These are phyloP conservation scores for Dryadomyces quercivorus DNA, from an alignment of 2,329 filamentous ascomycete species.

Conservation along the genomic window DNA sequence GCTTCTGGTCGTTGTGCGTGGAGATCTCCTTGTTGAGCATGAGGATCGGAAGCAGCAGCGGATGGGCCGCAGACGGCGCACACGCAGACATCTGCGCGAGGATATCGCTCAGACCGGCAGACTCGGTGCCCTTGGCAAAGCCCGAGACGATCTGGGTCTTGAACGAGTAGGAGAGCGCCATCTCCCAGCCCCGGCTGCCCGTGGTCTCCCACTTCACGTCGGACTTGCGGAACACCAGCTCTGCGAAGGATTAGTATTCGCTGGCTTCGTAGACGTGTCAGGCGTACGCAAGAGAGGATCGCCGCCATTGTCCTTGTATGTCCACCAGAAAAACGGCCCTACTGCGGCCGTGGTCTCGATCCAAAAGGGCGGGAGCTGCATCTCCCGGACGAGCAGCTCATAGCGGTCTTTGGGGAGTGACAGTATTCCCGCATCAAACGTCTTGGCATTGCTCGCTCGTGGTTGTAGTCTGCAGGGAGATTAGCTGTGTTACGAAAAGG, in stretches of 20 bases:
- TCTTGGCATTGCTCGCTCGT: conserved; percentile 10
- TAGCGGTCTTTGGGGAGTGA: conserved; percentile 15
- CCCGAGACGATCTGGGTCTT: conserved; percentile 18
- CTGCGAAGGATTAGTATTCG: conserved; percentile 7
- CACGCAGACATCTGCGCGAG: conserved; percentile 18
- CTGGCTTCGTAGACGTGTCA: no score
- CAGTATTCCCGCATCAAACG: conserved; percentile 17
- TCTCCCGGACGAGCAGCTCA: conserved; percentile 15
- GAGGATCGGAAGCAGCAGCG: conserved; percentile 20
- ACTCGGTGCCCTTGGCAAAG: conserved; percentile 19
- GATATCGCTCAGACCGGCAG: conserved; percentile 13
- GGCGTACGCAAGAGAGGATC: conserved; percentile 15
- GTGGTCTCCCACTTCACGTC: conserved; percentile 18
- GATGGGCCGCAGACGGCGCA: conserved; percentile 17
- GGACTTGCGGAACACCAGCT: conserved; percentile 23
- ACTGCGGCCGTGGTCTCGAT: conserved; percentile 19
- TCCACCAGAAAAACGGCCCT: conserved; percentile 23
- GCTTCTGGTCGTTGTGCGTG: conserved; percentile 16
- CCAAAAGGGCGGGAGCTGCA: conserved; percentile 17
- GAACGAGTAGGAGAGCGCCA: conserved; percentile 20
- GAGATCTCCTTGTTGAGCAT: conserved; percentile 17
- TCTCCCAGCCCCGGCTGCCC: conserved; percentile 21
- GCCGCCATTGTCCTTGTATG: conserved; percentile 14
- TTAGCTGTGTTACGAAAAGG: no score
- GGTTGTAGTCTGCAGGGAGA: neutral